Evolutionary conservation across 768 basidiomycete genomes (phyloP).

Genomic region (Pleurotus tuber-regium): DNA sequence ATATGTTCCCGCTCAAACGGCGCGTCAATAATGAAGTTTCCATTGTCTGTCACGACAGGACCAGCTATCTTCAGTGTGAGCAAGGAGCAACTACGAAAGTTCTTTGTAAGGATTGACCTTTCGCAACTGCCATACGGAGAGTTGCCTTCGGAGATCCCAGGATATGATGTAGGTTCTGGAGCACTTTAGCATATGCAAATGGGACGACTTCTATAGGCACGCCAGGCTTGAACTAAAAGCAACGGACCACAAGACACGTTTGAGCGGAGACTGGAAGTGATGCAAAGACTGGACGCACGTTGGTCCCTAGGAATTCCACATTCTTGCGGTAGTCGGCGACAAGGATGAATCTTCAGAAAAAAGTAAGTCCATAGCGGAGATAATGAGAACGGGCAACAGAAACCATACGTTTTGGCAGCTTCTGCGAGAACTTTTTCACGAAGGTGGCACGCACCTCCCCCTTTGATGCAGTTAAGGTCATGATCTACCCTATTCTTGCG

Average conservation of each 20-base stretch:
- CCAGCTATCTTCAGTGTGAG: constrained; percentile 54
- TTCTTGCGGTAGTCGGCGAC: constrained; percentile 98
- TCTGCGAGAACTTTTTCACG: constrained; percentile 98
- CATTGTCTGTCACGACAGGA: constrained; percentile 95
- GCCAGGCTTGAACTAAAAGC: constrained; percentile 76
- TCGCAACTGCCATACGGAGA: constrained; percentile 92
- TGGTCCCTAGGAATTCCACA: constrained; percentile 74
- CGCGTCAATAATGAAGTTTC: constrained; percentile 97
- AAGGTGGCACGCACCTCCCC: constrained; percentile 94
- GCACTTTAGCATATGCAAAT: constrained; percentile 89
- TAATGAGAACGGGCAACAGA: constrained; percentile 13
- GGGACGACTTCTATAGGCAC: constrained; percentile 97
- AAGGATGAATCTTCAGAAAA: constrained; percentile 63
- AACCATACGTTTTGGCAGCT: constrained; percentile 76
- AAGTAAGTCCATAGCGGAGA: not conserved
- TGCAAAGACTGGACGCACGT: constrained; percentile 53
- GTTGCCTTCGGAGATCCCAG: constrained; percentile 67
- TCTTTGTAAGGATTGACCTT: constrained; percentile 34
- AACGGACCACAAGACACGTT: not conserved
- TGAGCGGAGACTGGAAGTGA: not conserved
- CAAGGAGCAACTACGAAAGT: constrained; percentile 1
- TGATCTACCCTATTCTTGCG: constrained; percentile 67
- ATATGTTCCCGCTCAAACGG: constrained; percentile 76
- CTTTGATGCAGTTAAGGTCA: constrained; percentile 91
- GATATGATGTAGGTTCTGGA: constrained; percentile 61